Conservation (phyloP, 345 rosid genomes). For the Pseudoturritis turrita region DNA sequence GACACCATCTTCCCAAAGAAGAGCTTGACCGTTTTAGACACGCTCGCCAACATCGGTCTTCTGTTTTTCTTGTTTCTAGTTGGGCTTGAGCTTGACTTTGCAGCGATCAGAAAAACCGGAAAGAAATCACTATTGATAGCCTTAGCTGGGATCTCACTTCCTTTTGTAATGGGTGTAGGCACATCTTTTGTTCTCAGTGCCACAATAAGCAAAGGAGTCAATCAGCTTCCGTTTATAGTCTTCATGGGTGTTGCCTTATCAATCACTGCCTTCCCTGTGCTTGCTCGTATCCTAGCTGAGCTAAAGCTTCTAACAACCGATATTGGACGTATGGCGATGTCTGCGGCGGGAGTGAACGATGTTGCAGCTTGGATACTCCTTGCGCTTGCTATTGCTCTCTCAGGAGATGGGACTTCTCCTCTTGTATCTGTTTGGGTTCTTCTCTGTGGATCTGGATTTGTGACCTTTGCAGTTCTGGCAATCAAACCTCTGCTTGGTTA, state of each 20-base stretch:
- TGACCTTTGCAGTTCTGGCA: slow-evolving; percentile 34
- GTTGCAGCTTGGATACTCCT: slow-evolving; percentile 50
- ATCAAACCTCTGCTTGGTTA: slow-evolving; percentile 32
- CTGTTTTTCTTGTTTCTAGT: slow-evolving; percentile 59
- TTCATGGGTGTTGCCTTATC: slow-evolving; percentile 54
- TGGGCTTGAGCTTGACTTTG: slow-evolving; percentile 59
- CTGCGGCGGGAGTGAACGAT: slow-evolving; percentile 50
- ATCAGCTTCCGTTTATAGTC: slow-evolving; percentile 36
- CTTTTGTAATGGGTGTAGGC: slow-evolving; percentile 44
- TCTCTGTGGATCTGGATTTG: slow-evolving; percentile 41
- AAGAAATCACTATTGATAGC: slow-evolving; percentile 45
- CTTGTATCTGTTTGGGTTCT: slow-evolving; percentile 45
- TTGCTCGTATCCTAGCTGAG: slow-evolving; percentile 51
- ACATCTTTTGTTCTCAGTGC: slow-evolving; percentile 40
- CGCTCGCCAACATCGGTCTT: slow-evolving; percentile 57
- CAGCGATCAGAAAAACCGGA: slow-evolving; percentile 37
- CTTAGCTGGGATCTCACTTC: slow-evolving; percentile 51
- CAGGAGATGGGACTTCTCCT: slow-evolving; percentile 36
- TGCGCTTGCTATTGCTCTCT: slow-evolving; percentile 46
- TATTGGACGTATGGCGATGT: slow-evolving; percentile 50
- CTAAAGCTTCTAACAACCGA: slow-evolving; percentile 49
- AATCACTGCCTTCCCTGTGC: slow-evolving; percentile 52
- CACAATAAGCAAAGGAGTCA: slow-evolving; percentile 29
- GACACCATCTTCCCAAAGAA: slow-evolving; percentile 46
- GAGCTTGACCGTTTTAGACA: slow-evolving; percentile 49